phyloP scores from a whole-genome alignment of 331 rosid genomes.

The Pyracantha coccinea region DNA sequence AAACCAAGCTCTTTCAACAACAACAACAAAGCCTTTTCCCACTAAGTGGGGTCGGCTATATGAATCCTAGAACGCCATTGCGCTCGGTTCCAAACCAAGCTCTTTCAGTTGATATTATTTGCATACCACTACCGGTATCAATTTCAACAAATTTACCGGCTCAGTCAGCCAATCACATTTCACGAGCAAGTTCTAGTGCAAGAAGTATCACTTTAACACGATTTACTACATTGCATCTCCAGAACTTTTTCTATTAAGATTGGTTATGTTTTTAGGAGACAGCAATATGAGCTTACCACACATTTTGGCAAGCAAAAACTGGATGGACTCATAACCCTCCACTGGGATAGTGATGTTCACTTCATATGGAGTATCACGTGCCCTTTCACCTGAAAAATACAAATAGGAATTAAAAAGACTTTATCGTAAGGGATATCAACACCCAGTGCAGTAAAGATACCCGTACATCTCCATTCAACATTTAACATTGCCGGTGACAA shows the following conservation, averaged over 20 bases:
- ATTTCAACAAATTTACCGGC: not conserved
- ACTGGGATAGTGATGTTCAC: conserved; percentile 79
- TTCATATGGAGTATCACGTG: conserved; percentile 50
- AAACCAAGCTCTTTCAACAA: conserved; percentile 8
- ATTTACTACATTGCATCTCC: not conserved
- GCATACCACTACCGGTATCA: not conserved
- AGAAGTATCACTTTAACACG: not conserved
- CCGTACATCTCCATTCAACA: conserved; percentile 93
- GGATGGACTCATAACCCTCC: conserved; percentile 70
- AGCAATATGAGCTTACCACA: conserved; percentile 51
- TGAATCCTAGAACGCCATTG: too few relatives aligned
- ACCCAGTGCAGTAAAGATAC: conserved; percentile 3
- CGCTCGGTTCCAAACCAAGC: conserved; percentile 15
- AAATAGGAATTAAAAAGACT: conserved; percentile 9
- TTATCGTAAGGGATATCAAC: not conserved
- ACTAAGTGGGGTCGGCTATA: too few relatives aligned
- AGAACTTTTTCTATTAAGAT: not conserved
- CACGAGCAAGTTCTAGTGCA: not conserved
- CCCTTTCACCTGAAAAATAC: conserved; percentile 55
- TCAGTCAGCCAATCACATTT: not conserved
- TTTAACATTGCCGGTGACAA: conserved; percentile 77
- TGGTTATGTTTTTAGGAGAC: not conserved
- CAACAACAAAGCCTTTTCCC: too few relatives aligned
- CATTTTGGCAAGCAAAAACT: conserved; percentile 69
- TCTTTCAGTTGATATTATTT: not conserved